Percentiles rank a stretch among this genome's conserved stretches.
Evolutionary conservation across 495 filamentous ascomycete species (phyloP).

Genomic region (Lepidopterella palustris): DNA sequence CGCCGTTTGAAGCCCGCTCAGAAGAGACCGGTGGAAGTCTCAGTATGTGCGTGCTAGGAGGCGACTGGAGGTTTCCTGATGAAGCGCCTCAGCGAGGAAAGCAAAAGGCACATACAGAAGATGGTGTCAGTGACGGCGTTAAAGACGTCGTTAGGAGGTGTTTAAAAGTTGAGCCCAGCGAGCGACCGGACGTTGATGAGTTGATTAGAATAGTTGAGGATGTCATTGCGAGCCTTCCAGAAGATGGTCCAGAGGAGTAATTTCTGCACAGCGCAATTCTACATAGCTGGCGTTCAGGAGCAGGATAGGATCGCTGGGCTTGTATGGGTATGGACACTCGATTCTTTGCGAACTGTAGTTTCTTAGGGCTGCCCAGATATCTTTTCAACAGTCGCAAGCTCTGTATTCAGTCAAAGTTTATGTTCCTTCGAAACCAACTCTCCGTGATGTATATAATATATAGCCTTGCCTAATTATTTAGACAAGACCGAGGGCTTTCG

Average conservation of each 20-base stretch:
- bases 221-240: slow-evolving; percentile 66
- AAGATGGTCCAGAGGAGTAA: slow-evolving; percentile 48
- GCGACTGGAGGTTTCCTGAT: slow-evolving; percentile 91
- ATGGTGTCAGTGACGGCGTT: slow-evolving; percentile 68
- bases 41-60: slow-evolving; percentile 82
- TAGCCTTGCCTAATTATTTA: too few relatives aligned
- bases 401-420: too few relatives aligned
- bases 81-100: slow-evolving; percentile 52
- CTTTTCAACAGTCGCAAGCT: too few relatives aligned
- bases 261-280: not conserved
- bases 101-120: slow-evolving; percentile 46
- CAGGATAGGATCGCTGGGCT: not conserved
- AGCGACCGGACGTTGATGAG: slow-evolving; percentile 86
- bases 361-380: too few relatives aligned
- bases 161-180: slow-evolving; percentile 83
- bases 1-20: slow-evolving; percentile 87
- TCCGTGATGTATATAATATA: too few relatives aligned
- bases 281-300: slow-evolving; percentile 1
- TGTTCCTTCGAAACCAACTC: too few relatives aligned
- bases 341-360: too few relatives aligned
- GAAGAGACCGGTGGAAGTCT: slow-evolving; percentile 94
- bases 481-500: too few relatives aligned
- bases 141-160: slow-evolving; percentile 83
- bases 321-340: not conserved
- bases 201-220: slow-evolving; percentile 73